Conservation (phyloP, 208 protist species). For the Crithidia sp. region DNA sequence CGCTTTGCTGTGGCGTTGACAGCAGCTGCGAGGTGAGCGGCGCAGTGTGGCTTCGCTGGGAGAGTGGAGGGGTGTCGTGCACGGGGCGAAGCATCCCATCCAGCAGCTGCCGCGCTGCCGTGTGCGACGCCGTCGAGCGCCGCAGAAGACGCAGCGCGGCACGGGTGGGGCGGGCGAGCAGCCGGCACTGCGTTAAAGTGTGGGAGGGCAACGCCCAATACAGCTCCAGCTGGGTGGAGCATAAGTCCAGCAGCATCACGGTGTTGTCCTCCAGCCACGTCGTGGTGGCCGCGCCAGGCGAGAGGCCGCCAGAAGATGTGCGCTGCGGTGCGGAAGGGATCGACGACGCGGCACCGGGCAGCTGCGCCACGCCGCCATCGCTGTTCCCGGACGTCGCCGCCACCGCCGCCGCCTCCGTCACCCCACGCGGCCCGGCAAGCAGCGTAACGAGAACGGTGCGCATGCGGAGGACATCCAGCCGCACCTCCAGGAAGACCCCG, state of each 20-base stretch:
- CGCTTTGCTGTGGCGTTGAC: neutral
- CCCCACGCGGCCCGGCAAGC: conserved; percentile 28
- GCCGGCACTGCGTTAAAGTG: conserved; percentile 27
- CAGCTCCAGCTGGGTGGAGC: conserved; percentile 40
- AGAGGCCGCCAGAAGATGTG: too few species aligned
- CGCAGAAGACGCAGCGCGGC: conserved; percentile 21
- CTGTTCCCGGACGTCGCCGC: neutral
- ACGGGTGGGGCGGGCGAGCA: conserved; percentile 19
- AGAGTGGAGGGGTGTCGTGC: neutral
- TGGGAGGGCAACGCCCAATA: conserved; percentile 42
- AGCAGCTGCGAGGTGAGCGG: neutral
- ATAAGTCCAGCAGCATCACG: conserved; percentile 41
- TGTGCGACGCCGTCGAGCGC: conserved; percentile 5
- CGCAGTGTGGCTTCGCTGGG: conserved; percentile 11
- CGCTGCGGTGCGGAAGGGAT: too few species aligned
- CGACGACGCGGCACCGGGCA: neutral
- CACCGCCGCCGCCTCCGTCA: conserved; percentile 9
- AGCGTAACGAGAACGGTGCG: conserved; percentile 45
- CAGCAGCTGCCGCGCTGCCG: conserved; percentile 21
- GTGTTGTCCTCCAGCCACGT: conserved; percentile 39
- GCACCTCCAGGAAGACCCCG: conserved; percentile 67
- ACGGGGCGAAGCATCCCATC: conserved; percentile 19
- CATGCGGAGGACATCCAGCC: conserved; percentile 37
- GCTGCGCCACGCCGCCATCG: neutral
- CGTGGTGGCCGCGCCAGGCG: conserved; percentile 1